Evolutionary conservation across 352 stramenopile species (phyloP), one percentile per base, ranked within the genome.

Genomic region (Discostella stelligera): DNA sequence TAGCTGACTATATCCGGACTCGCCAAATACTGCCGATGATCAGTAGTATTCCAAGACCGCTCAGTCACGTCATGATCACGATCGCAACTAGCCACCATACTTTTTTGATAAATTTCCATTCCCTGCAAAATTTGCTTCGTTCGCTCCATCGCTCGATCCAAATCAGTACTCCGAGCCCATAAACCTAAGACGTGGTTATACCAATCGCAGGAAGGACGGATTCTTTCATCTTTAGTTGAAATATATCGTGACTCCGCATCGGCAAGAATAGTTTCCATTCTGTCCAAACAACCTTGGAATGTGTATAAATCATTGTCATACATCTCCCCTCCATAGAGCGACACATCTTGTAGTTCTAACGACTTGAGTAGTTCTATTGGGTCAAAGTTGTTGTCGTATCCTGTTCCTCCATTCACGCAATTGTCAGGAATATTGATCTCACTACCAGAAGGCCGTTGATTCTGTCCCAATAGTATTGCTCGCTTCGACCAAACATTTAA

Each of bases 171-270:
- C 23, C 72, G 60, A 8, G 59, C 65, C 65, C 58, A 80, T 27
- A 65, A 18, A 25, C 65, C 65, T 37, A 80, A 66, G 20, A 80
- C 30, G 55, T 80, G 72, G 21, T 80, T 80, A 53, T 80, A 80
- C 65, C 72, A 80, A 54, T 80, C 65, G 16, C 67, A 56, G 21
- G 48, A 44, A 23, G 72, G 72, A n/a, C 41, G 60, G 16, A 80
- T 71, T 25, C n/a, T 11, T 41, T 80, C 72, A 49, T 75, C 58
- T 37, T 62, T 58, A 11, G 72, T 71, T 5, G 56, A 62, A 37
- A 41, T 14, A 18, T 74, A 80, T 44, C 18, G 37, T 4, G 63
- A 20, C 58, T 80, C 72, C 2, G 72, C 64, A 50, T 63, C 50
- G 20, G 63, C 30, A 4, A 80, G 39, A 55, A 80, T 66, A 10